Evolutionary conservation across 2,329 filamentous ascomycete genomes (phyloP).

Genomic region (Boeremia lycopersici): DNA sequence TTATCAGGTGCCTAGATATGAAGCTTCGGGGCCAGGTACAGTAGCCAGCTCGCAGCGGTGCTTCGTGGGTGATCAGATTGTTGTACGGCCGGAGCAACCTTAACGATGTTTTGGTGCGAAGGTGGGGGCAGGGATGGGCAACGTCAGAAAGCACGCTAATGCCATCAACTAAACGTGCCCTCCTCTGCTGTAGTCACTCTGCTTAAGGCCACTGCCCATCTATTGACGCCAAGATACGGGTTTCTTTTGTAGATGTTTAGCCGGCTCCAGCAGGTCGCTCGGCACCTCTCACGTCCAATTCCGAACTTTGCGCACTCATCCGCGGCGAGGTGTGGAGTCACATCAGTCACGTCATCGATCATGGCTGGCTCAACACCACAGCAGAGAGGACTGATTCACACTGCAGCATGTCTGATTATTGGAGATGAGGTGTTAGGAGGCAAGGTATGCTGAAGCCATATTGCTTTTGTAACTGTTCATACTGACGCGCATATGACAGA

Average conservation of each 20-base stretch:
- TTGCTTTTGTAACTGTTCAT: neutral
- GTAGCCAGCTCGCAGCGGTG: neutral
- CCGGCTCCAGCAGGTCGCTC: slow-evolving; percentile 73
- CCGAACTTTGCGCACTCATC: slow-evolving; percentile 62
- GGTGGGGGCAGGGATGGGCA: slow-evolving; percentile 13
- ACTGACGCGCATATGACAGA: slow-evolving; percentile 52
- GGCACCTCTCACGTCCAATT: slow-evolving; percentile 70
- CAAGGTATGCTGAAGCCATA: slow-evolving; percentile 66
- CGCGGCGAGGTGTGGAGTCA: slow-evolving; percentile 36
- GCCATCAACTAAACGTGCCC: slow-evolving; percentile 3
- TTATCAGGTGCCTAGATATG: neutral
- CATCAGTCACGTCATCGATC: slow-evolving; percentile 48
- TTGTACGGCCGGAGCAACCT: slow-evolving; percentile 28
- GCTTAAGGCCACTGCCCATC: neutral
- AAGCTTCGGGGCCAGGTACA: neutral
- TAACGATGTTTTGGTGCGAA: slow-evolving; percentile 18
- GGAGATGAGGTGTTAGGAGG: slow-evolving; percentile 96
- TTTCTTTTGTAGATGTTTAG: slow-evolving; percentile 66
- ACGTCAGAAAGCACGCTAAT: slow-evolving; percentile 18
- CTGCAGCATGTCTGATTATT: slow-evolving; percentile 91
- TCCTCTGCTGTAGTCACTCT: slow-evolving; percentile 17
- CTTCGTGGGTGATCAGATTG: slow-evolving; percentile 10
- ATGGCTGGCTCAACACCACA: slow-evolving; percentile 56
- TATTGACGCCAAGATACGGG: neutral
- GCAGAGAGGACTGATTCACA: slow-evolving; percentile 75